A percentile compares a stretch with the other conserved stretches of the same genome.
These are phyloP conservation scores for Ambrosia hybrid DNA, from an alignment of 140 eudicot genomes.

Conservation along the genomic window DNA sequence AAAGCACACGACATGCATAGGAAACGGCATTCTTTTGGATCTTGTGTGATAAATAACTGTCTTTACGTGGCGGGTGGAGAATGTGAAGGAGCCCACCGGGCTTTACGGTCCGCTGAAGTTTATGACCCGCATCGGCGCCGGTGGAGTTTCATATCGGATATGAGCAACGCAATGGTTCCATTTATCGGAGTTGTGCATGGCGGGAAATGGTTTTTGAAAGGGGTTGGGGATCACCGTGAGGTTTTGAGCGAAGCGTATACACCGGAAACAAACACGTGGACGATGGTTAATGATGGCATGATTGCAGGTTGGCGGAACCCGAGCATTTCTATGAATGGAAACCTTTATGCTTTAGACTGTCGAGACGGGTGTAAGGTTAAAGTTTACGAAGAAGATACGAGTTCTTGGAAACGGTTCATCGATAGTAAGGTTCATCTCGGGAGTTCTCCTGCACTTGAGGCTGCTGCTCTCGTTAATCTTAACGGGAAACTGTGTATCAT, in stretches of 20 bases:
- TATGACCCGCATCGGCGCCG: constrained; percentile 79
- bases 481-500: constrained; percentile 88
- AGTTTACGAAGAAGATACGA: constrained; percentile 65
- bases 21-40: constrained; percentile 77
- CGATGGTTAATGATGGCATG: constrained; percentile 67
- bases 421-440: constrained; percentile 86
- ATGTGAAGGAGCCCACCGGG: constrained; percentile 78
- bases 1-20: constrained; percentile 82
- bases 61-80: constrained; percentile 97
- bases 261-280: constrained; percentile 73
- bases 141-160: constrained; percentile 80
- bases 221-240: constrained; percentile 78
- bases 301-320: constrained; percentile 91
- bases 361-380: constrained; percentile 88
- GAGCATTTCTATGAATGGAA: constrained; percentile 81
- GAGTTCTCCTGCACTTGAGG: constrained; percentile 78
- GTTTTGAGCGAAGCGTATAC: constrained; percentile 83
- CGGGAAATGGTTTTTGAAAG: constrained; percentile 88
- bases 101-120: constrained; percentile 84
- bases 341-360: constrained; percentile 82
- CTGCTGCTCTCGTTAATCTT: constrained; percentile 88
- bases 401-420: constrained; percentile 72
- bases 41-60: constrained; percentile 88
- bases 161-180: constrained; percentile 91
- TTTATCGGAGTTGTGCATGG: constrained; percentile 84